These are phyloP conservation scores for Solanum medicagineum DNA, from an alignment of 257 asterid genomes.

Conservation along the genomic window DNA sequence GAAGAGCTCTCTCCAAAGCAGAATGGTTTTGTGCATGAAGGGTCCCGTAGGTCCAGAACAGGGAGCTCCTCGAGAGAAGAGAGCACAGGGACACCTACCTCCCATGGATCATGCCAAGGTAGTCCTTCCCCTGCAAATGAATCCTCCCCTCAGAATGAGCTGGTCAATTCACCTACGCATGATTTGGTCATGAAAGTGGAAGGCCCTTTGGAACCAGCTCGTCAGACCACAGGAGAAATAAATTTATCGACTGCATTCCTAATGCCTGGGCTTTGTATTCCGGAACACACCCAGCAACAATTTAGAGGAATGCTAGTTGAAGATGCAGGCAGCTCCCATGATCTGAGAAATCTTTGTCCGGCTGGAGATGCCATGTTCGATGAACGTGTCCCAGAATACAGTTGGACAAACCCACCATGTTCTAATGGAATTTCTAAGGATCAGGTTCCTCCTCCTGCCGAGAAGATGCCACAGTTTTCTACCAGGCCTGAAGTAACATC, in stretches of 20 bases:
- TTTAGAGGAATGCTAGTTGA: conserved; percentile 58
- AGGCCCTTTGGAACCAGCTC: conserved; percentile 12
- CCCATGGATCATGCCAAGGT: conserved; percentile 71
- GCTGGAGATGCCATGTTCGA: conserved; percentile 32
- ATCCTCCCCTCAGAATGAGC: conserved; percentile 36
- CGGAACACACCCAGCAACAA: conserved; percentile 25
- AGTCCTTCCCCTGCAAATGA: conserved; percentile 37
- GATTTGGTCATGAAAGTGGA: conserved; percentile 18
- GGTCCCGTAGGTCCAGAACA: conserved; percentile 37
- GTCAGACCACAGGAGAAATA: conserved; percentile 28
- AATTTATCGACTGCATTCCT: conserved; percentile 35
- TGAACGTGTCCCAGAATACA: conserved; percentile 34
- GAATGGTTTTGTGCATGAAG: conserved; percentile 14
- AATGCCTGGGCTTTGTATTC: conserved; percentile 17
- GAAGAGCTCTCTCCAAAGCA: conserved; percentile 15
- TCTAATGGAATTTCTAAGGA: conserved; percentile 22
- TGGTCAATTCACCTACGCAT: conserved; percentile 26
- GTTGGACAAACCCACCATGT: conserved; percentile 39
- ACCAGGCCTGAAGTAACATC: conserved; percentile 40
- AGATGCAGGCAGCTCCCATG: conserved; percentile 82
- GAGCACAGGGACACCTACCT: conserved; percentile 66
- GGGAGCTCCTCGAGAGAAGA: conserved; percentile 77
- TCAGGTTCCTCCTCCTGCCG: conserved; percentile 20
- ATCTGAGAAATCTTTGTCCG: conserved; percentile 51
- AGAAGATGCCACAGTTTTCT: conserved; percentile 18